Conservation (phyloP, 1,139 yeast genomes). For the Meyerozyma guilliermondii region DNA sequence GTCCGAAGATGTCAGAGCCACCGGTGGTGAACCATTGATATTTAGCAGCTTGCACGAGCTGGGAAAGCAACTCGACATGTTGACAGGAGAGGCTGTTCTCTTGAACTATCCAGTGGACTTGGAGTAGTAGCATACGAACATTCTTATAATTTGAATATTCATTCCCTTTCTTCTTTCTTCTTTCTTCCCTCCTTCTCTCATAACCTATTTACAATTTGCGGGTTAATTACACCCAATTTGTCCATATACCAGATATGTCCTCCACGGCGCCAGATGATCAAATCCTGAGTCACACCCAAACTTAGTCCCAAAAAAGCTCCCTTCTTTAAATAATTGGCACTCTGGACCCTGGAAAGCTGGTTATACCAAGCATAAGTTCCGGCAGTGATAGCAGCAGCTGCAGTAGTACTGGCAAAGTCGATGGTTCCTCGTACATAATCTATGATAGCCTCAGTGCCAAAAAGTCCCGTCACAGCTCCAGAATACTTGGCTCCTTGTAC, state of each 20-base stretch:
- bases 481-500: conserved; percentile 42
- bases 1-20: conserved; percentile 60
- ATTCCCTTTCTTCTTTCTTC: neutral
- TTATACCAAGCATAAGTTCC: conserved; percentile 43
- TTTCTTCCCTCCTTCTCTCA: neutral
- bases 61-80: conserved; percentile 82
- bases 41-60: conserved; percentile 86
- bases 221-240: conserved; percentile 16
- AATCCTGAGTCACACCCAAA: conserved; percentile 64
- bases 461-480: conserved; percentile 44
- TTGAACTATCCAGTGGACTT: conserved; percentile 80
- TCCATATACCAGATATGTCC: conserved; percentile 62
- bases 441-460: conserved; percentile 57
- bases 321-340: conserved; percentile 41
- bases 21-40: conserved; percentile 74
- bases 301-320: conserved; percentile 56
- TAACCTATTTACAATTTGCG: conserved; percentile 5
- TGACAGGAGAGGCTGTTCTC: conserved; percentile 89
- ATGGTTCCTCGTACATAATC: conserved; percentile 51
- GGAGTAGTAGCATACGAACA: conserved; percentile 40
- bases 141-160: too few relatives aligned
- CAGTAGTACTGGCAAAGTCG: conserved; percentile 59
- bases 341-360: conserved; percentile 43
- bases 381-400: conserved; percentile 52
- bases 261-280: conserved; percentile 51